Percentiles rank a stretch among this genome's conserved stretches.
phyloP scores from a whole-genome alignment of 805 yeast species.

The Starmerella sp. region DNA sequence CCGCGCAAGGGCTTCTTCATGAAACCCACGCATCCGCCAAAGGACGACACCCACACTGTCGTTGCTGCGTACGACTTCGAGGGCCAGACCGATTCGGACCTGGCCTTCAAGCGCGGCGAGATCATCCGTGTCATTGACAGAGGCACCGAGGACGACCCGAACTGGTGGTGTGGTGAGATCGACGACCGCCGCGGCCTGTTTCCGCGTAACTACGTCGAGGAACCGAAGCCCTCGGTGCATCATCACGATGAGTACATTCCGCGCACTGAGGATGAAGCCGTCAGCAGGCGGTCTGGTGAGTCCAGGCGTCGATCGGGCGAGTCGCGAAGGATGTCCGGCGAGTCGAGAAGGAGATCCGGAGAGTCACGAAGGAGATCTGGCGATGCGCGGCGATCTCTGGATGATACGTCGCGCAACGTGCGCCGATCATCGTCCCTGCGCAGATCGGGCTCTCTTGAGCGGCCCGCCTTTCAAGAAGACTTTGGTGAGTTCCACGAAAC shows the following conservation, averaged over 20 bases:
- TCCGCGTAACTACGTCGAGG: slow-evolving; percentile 37
- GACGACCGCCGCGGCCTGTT: slow-evolving; percentile 37
- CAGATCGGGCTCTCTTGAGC: background rate
- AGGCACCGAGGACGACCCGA: slow-evolving; percentile 30
- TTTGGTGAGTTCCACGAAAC: background rate
- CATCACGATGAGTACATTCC: slow-evolving; percentile 14
- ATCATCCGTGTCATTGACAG: slow-evolving; percentile 28
- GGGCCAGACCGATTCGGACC: slow-evolving; percentile 32
- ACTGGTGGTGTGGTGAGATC: slow-evolving; percentile 43
- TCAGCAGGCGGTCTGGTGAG: background rate
- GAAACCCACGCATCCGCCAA: slow-evolving; percentile 12
- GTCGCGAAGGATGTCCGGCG: background rate
- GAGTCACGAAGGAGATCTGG: background rate
- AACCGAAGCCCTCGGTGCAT: background rate
- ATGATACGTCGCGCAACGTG: background rate
- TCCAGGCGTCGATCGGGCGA: background rate
- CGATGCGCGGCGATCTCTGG: background rate
- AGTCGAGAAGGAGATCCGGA: background rate
- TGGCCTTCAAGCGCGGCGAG: slow-evolving; percentile 32
- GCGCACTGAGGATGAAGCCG: background rate
- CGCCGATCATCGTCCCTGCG: background rate
- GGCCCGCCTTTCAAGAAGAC: background rate
- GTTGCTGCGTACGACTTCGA: slow-evolving; percentile 29
- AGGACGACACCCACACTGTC: slow-evolving; percentile 19
- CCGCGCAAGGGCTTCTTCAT: slow-evolving; percentile 16